These are phyloP conservation scores for Penicillium sp. DNA, from an alignment of 2,329 filamentous ascomycete species.

Conservation along the genomic window DNA sequence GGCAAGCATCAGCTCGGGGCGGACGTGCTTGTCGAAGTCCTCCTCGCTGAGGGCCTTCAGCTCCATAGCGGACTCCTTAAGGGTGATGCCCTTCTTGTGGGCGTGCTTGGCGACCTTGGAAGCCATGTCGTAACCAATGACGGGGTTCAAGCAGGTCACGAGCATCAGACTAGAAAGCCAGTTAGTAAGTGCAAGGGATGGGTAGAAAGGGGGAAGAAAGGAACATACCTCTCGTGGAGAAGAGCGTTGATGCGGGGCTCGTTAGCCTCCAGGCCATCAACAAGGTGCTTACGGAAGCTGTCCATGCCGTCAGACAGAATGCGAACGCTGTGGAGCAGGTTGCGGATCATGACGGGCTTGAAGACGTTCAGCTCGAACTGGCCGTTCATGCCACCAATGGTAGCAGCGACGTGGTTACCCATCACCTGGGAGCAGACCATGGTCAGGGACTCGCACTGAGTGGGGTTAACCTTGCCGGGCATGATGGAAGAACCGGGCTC, in stretches of 20 bases:
- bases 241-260: constrained; percentile 87
- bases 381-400: constrained; percentile 92
- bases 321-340: constrained; percentile 87
- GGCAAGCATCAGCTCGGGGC: constrained; percentile 91
- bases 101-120: constrained; percentile 98
- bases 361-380: constrained; percentile 99
- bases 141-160: constrained; percentile 94
- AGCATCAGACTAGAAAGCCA: constrained; percentile 74
- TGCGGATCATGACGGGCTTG: constrained; percentile 94
- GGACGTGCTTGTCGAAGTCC: constrained; percentile 87
- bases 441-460: constrained; percentile 94
- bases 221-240: constrained; percentile 84
- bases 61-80: constrained; percentile 93
- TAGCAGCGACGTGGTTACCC: constrained; percentile 92
- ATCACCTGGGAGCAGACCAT: constrained; percentile 98
- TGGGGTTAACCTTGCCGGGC: constrained; percentile 99
- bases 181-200: constrained; percentile 21
- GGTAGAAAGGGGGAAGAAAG: background rate
- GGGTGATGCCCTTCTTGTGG: constrained; percentile 93
- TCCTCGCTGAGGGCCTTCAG: constrained; percentile 82
- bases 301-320: constrained; percentile 89
- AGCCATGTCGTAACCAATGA: constrained; percentile 97
- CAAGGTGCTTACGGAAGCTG: constrained; percentile 91
- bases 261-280: constrained; percentile 84
- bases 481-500: constrained; percentile 98